Evolutionary conservation across 495 filamentous ascomycete genomes (phyloP), one percentile per base, ranked within the genome.

Genomic region (Tuber brumale): DNA sequence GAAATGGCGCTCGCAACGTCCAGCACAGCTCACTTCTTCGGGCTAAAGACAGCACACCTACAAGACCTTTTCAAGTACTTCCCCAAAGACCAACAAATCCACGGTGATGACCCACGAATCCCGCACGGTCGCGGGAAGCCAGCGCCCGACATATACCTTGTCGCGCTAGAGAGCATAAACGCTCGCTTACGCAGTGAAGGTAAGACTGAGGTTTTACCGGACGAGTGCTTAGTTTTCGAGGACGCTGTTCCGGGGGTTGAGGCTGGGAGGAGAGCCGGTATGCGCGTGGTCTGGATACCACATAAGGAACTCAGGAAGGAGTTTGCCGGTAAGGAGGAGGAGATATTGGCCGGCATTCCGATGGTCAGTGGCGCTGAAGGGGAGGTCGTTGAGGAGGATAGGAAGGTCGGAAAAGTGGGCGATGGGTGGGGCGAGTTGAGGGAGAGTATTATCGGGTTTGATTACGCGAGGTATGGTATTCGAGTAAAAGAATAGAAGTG

Each of bases 171-270:
- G 85, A 92, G 90, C 1, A 91, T 99, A 81, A 99, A 99, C 84
- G 86, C 86, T 3, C 89, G 88, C 12, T 82, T 95, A 19, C 83
- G 88, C 1, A 80, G 76, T 19, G 85, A 87, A 66, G 90, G 89
- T 0, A 90, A 94, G 82, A 83, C 85, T 45, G 89, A 91, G 77
- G 90, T 99, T 66, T 86, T 79, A 70, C 93, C 94, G 0, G 91
- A 91, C 79, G 95, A 99, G 83, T 97, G 95, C 84, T 86, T 99
- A 14, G 95, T 99, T 0, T 97, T 99, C 81, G 95, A 99, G 84
- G 95, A 99, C 83, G 91, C 90, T 39, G 94, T 98, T 5, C 93
- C 93, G 0, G 95, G 95, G 0, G 93, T 97, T 0, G 95, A 99
- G 85, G 89, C 94, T 16, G 95, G 94, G 18, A 86, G 95, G 44